These are phyloP conservation scores for Neofusicoccum umdonicola DNA, from an alignment of 2,329 filamentous ascomycete genomes.

Conservation along the genomic window DNA sequence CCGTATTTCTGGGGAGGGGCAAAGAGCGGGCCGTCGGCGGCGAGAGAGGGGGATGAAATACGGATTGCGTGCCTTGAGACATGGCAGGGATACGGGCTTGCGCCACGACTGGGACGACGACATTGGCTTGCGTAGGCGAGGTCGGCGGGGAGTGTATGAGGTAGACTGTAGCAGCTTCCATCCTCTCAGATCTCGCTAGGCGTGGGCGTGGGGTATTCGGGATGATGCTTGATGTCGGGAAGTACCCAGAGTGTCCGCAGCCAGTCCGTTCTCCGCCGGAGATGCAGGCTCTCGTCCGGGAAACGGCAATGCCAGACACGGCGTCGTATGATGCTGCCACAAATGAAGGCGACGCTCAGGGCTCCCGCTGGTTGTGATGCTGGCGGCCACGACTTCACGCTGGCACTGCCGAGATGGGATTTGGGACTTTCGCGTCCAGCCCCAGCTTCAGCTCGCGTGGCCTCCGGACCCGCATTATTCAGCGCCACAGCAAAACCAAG, in stretches of 20 bases:
- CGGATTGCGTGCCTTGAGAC: neutral
- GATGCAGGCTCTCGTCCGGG: neutral
- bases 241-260: too few species aligned
- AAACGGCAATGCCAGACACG: too few species aligned
- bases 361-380: neutral
- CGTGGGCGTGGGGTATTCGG: too few species aligned
- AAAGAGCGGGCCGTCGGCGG: neutral
- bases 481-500: slow-evolving; percentile 8
- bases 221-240: too few species aligned
- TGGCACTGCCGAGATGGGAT: neutral
- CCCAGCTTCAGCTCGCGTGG: slow-evolving; percentile 11
- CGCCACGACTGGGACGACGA: neutral
- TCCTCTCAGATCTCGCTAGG: too few species aligned
- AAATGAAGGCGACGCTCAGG: too few species aligned
- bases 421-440: neutral
- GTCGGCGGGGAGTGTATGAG: too few species aligned
- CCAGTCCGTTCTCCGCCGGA: neutral
- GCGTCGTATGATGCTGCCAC: too few species aligned
- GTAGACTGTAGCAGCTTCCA: too few species aligned
- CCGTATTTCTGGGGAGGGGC: neutral
- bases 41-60: neutral
- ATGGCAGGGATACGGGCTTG: neutral
- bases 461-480: slow-evolving; percentile 7
- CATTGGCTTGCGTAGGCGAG: neutral
- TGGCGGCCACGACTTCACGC: neutral